phyloP scores from a whole-genome alignment of 2,329 filamentous ascomycete genomes.

The Pezicula radicicola region DNA sequence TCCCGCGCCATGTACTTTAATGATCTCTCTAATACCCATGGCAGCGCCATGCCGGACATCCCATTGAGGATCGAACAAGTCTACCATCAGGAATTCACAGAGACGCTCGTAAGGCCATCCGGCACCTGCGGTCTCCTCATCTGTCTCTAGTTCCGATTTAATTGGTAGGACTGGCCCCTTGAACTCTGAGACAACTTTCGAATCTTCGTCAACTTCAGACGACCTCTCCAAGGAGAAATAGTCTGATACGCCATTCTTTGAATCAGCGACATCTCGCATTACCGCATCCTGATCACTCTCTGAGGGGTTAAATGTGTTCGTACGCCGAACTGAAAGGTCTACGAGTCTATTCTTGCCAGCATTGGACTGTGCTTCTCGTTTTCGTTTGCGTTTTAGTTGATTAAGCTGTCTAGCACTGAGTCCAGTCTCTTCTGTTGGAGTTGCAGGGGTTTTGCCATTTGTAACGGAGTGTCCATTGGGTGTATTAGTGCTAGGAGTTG shows the following conservation, averaged over 20 bases:
- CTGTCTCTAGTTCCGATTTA: constrained; percentile 80
- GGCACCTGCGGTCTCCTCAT: constrained; percentile 71
- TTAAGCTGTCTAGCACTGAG: constrained; percentile 94
- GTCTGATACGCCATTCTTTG: constrained; percentile 66
- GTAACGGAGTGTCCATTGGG: constrained; percentile 39
- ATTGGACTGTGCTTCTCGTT: constrained; percentile 83
- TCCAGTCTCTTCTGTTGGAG: constrained; percentile 58
- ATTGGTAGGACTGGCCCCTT: constrained; percentile 80
- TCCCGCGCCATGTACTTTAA: constrained; percentile 86
- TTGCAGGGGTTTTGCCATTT: constrained; percentile 33
- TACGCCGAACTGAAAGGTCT: constrained; percentile 69
- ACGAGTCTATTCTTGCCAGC: constrained; percentile 88
- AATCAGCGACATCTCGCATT: constrained; percentile 60
- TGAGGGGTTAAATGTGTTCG: constrained; percentile 17
- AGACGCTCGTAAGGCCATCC: constrained; percentile 95
- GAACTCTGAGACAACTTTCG: constrained; percentile 92
- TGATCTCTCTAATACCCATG: constrained; percentile 88
- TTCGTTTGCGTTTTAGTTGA: constrained; percentile 89
- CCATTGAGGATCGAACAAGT: constrained; percentile 92
- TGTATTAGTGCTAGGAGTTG: constrained; percentile 11
- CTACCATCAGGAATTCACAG: constrained; percentile 89
- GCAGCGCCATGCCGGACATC: constrained; percentile 94
- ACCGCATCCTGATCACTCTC: constrained; percentile 22
- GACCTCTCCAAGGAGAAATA: constrained; percentile 88
- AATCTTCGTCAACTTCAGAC: constrained; percentile 78